These are phyloP conservation scores for Diutina siamensis DNA, from an alignment of 1,139 yeast genomes.

Conservation along the genomic window DNA sequence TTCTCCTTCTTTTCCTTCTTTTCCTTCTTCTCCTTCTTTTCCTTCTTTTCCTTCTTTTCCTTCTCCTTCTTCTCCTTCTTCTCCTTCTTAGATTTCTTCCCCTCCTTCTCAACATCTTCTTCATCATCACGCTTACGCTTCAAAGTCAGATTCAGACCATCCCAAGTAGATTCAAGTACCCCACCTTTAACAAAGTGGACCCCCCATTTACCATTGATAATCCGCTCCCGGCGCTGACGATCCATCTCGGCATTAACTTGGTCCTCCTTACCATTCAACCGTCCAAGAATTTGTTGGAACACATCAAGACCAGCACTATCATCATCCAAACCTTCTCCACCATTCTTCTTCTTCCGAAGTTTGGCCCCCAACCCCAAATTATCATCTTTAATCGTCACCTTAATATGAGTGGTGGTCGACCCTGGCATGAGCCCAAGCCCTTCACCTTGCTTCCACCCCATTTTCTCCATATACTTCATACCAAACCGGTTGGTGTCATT, in stretches of 20 bases:
- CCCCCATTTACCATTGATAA: conserved; percentile 75
- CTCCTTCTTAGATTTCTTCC: conserved; percentile 17
- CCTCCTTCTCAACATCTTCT: conserved; percentile 10
- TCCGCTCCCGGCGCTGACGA: conserved; percentile 50
- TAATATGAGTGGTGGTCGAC: conserved; percentile 68
- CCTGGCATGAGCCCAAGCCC: conserved; percentile 70
- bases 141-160: conserved; percentile 29
- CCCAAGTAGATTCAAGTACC: conserved; percentile 75
- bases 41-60: conserved; percentile 14
- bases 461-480: conserved; percentile 64
- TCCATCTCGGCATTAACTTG: conserved; percentile 49
- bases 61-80: conserved; percentile 15
- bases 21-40: conserved; percentile 19
- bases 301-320: conserved; percentile 88
- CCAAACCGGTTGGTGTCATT: conserved; percentile 80
- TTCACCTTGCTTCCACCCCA: conserved; percentile 89
- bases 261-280: conserved; percentile 69
- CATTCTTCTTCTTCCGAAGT: conserved; percentile 41
- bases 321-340: conserved; percentile 54
- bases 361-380: conserved; percentile 82
- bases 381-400: conserved; percentile 71
- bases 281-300: conserved; percentile 81
- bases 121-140: conserved; percentile 22
- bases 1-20: conserved; percentile 11
- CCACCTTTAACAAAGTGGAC: conserved; percentile 81